Conservation (phyloP, 164 flowering plant genomes). For the Sedum album region DNA sequence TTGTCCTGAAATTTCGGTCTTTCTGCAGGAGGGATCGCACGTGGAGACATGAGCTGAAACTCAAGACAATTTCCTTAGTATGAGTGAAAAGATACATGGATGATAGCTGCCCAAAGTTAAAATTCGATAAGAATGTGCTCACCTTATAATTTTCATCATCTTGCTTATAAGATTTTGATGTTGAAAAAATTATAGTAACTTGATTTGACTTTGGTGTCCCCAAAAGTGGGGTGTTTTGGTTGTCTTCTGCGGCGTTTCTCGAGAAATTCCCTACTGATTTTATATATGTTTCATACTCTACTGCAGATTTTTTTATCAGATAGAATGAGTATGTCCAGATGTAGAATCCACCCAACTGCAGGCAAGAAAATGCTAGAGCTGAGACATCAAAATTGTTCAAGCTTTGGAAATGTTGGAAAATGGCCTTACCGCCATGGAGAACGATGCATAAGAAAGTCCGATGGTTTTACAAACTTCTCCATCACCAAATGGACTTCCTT, state of each 20-base stretch:
- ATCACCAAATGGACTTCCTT: slow-evolving; percentile 69
- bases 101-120: too few species aligned
- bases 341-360: slow-evolving; percentile 86
- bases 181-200: background rate
- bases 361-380: background rate
- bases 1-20: slow-evolving; percentile 21
- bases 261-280: slow-evolving; percentile 23
- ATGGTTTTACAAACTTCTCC: slow-evolving; percentile 28
- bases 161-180: slow-evolving; percentile 19
- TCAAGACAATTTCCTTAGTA: background rate
- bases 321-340: slow-evolving; percentile 89
- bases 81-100: background rate
- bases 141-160: slow-evolving; percentile 3
- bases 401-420: background rate
- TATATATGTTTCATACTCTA: slow-evolving; percentile 19
- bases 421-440: slow-evolving; percentile 88
- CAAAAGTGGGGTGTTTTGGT: slow-evolving; percentile 40
- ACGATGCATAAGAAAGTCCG: slow-evolving; percentile 82
- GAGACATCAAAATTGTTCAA: background rate
- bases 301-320: slow-evolving; percentile 38
- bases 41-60: slow-evolving; percentile 14
- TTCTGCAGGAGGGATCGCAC: slow-evolving; percentile 7
- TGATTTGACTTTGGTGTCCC: slow-evolving; percentile 23
- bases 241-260: slow-evolving; percentile 41
- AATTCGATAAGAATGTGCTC: background rate